Base-by-base conservation (phyloP, 441 rosid genomes). In the Theobroma grandiflorum region DNA sequence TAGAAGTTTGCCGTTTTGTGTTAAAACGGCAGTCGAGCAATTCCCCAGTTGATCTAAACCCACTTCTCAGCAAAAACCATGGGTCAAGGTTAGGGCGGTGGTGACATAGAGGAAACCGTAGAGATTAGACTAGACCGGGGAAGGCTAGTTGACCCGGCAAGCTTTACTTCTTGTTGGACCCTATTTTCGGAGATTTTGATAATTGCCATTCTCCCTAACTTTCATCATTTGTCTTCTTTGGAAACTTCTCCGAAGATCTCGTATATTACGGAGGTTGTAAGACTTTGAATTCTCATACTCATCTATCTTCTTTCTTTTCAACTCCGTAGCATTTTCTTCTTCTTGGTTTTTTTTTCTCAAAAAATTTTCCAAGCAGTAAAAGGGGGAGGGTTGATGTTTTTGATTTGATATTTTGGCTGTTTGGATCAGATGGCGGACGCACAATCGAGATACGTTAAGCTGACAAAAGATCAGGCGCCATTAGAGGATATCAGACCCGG, bases 401-500 rank as follows among this genome's bases (percentile, higher is more conserved):
- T 43, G 50, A 18, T 53, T 57, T 40, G 9, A 47, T 69, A 1
- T 52, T 79, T 63, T n/a, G 20, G 6, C 42, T 66, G 9, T 78
- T 71, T 78, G 82, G 82, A 62, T 68, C 76, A 81, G 88, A 92
- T 90, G 95, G 88, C 92, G 72, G 95, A 90, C 22, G 86, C 86
- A 14, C 84, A 90, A 71, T 90, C 96, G 59, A 82, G 87, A 22
- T 90, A 92, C 76, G 96, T 92, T 63, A 92, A 92, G 86, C 73
- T 92, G 78, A 89, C 80, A 3, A 90, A 92, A 78, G 96, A 89
- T 11, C 96, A 90, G 79, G 88, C 82, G 47, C 93, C 96, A 6
- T 70, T 85, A 58, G 92, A 90, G 66, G 94, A 92, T 53, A 89
- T 92, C 76, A 89, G 72, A 85, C 94, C 96, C 49, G 96, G 96